A percentile compares a stretch with the other conserved stretches of the same genome.
Evolutionary conservation across 2,329 filamentous ascomycete species (phyloP).

Genomic region (Dichotomopilus funicola): DNA sequence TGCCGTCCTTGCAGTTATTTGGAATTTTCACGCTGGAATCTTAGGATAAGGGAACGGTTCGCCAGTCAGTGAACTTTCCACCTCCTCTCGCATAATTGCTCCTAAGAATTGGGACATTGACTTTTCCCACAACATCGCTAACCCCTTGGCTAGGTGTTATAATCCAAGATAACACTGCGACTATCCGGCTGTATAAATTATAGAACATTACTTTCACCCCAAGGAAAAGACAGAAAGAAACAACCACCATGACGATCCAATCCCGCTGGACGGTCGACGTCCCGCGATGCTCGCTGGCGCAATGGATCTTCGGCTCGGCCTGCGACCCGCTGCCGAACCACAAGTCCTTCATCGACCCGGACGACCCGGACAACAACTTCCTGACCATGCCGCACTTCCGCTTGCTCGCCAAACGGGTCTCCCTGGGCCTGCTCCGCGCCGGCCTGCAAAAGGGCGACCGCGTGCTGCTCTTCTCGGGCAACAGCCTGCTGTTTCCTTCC

Average conservation of each 20-base stretch:
- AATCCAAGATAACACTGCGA: too few species aligned
- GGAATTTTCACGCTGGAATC: too few species aligned
- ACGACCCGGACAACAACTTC: conserved; percentile 58
- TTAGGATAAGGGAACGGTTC: too few species aligned
- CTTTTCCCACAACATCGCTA: too few species aligned
- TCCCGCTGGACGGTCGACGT: conserved; percentile 42
- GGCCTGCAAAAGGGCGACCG: conserved; percentile 64
- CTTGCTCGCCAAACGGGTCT: conserved; percentile 65
- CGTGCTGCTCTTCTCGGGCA: conserved; percentile 66
- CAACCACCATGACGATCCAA: conserved; percentile 37
- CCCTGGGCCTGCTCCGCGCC: conserved; percentile 56
- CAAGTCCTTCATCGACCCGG: conserved; percentile 56
- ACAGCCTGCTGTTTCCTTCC: conserved; percentile 65
- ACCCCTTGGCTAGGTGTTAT: too few species aligned
- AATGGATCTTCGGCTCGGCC: conserved; percentile 49
- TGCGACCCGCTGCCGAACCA: conserved; percentile 37
- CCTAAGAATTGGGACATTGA: too few species aligned
- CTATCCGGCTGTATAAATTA: too few species aligned
- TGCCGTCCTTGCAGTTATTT: too few species aligned
- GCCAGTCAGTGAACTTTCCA: too few species aligned
- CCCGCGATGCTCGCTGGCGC: conserved; percentile 45
- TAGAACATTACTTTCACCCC: too few species aligned
- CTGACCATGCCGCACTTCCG: conserved; percentile 60
- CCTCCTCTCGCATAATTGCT: too few species aligned
- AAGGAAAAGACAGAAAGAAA: too few species aligned